Base-by-base conservation (phyloP, 2,329 filamentous ascomycete species). In the Colletotrichum gloeosporioides region DNA sequence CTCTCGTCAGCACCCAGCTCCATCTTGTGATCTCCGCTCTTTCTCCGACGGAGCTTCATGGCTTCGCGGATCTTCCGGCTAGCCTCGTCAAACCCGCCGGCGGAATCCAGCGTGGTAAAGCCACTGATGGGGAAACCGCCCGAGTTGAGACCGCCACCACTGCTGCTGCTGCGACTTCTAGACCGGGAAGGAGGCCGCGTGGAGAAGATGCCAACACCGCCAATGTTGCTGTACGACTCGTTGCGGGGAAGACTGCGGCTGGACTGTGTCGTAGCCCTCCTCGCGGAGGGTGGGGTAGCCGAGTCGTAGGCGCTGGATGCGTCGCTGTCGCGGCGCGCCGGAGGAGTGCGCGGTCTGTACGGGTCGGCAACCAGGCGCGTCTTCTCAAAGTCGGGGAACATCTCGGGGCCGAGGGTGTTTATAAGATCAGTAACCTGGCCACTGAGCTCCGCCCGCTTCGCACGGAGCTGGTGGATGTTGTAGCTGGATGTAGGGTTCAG, bases 351-450 rank as follows among this genome's bases (percentile, higher is more conserved):
- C 63, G 79, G 75, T 3, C 82, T 70, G 31, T 87, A 85, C 1
- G 90, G 86, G 78, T 93, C 91, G 5, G 89, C 87, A 34, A 96
- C 87, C 73, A 97, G 90, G 39, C 95, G 92, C 15, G 92, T 90
- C 77, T 93, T 91, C 80, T 97, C 95, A 82, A 98, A 99, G 87
- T 99, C 97, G n/a, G 96, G 94, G 87, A 98, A 99, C 88, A 99
- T 93, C 83, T 99, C 96, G 1, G 97, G 97, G 0, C 97, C 97
- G 15, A 99, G 92, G 22, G 95, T 95, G 85, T 99, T 99, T 89
- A 99, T 98, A 63, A 98, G 90, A 4, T 97, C 92, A 2, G 96
- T 98, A 53, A 99, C 96, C 82, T 97, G 92, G 12, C 91, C 89
- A 74, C 95, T 95, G 63, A 99, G 90, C 78, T 94, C 90, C 31